These are phyloP conservation scores for Globisporangium barbulae DNA, from an alignment of 352 stramenopile species.

Conservation along the genomic window DNA sequence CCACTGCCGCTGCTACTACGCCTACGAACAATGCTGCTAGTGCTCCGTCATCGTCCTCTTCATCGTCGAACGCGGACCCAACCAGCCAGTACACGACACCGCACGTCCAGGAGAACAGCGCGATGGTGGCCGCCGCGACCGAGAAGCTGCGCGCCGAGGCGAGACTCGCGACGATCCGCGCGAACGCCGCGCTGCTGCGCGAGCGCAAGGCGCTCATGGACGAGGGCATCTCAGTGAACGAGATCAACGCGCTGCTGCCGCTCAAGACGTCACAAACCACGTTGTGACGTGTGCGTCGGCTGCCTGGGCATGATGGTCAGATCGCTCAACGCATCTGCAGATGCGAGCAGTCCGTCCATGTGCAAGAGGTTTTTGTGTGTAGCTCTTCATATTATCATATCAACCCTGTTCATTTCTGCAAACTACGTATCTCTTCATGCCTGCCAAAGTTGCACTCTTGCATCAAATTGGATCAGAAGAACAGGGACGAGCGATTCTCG, in stretches of 20 bases:
- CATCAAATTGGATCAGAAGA: background rate
- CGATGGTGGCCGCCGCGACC: slow-evolving; percentile 15
- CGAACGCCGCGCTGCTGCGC: slow-evolving; percentile 16
- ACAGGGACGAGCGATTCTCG: background rate
- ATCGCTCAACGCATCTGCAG: background rate
- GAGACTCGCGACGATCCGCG: slow-evolving; percentile 18
- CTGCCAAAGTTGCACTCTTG: no score
- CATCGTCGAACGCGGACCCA: background rate
- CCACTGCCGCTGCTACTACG: background rate
- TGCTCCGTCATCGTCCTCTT: background rate
- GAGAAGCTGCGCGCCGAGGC: slow-evolving; percentile 18
- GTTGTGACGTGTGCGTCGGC: background rate
- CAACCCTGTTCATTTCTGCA: background rate
- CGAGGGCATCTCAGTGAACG: slow-evolving; percentile 12
- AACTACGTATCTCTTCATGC: background rate
- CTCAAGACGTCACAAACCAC: background rate
- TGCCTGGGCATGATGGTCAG: no score
- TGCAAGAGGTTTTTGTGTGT: background rate
- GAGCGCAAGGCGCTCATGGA: slow-evolving; percentile 21
- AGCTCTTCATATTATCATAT: background rate
- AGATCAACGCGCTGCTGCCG: slow-evolving; percentile 22
- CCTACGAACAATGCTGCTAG: background rate
- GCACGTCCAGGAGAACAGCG: slow-evolving; percentile 14
- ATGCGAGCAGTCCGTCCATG: background rate
- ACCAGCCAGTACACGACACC: background rate